phyloP scores from a whole-genome alignment of 2,329 filamentous ascomycete genomes.

The Eurotiales sp. region DNA sequence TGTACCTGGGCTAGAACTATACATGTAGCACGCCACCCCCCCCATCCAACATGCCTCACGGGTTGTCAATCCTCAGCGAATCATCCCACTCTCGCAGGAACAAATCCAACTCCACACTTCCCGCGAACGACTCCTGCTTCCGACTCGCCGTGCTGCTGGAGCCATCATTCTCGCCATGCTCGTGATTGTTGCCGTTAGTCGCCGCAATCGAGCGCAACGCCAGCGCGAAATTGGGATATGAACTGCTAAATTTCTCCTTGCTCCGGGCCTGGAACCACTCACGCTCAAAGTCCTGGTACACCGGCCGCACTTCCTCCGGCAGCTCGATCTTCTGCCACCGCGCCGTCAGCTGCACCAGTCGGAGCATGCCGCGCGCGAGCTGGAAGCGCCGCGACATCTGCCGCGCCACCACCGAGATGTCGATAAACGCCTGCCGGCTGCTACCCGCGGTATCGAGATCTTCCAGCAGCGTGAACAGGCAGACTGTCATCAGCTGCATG shows the following conservation, averaged over 20 bases:
- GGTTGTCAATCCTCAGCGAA: conserved; percentile 3
- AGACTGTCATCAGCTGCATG: conserved; percentile 7
- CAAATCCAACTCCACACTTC: conserved; percentile 11
- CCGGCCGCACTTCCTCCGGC: conserved; percentile 5
- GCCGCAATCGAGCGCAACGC: conserved; percentile 8
- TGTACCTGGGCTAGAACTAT: too few species aligned
- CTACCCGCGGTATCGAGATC: conserved; percentile 3
- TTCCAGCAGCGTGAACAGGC: conserved; percentile 11
- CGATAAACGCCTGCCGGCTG: conserved; percentile 12
- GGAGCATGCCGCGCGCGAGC: conserved; percentile 9
- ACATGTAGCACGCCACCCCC: too few species aligned
- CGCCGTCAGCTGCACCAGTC: conserved; percentile 11
- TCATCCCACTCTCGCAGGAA: conserved; percentile 12
- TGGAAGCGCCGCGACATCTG: conserved; percentile 11
- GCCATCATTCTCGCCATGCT: not conserved
- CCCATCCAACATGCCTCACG: too few species aligned
- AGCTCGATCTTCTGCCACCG: conserved; percentile 11
- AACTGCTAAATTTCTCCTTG: conserved; percentile 9
- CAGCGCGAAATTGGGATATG: conserved; percentile 12
- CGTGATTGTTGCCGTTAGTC: not conserved
- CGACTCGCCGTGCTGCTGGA: not conserved
- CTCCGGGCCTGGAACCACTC: conserved; percentile 6
- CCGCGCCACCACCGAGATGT: conserved; percentile 7
- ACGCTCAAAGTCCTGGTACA: conserved; percentile 12
- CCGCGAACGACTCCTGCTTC: not conserved